Evolutionary conservation across 768 basidiomycete genomes (phyloP), one percentile per base, ranked within the genome.

Genomic region (Rubroboletus pulcherrimus): DNA sequence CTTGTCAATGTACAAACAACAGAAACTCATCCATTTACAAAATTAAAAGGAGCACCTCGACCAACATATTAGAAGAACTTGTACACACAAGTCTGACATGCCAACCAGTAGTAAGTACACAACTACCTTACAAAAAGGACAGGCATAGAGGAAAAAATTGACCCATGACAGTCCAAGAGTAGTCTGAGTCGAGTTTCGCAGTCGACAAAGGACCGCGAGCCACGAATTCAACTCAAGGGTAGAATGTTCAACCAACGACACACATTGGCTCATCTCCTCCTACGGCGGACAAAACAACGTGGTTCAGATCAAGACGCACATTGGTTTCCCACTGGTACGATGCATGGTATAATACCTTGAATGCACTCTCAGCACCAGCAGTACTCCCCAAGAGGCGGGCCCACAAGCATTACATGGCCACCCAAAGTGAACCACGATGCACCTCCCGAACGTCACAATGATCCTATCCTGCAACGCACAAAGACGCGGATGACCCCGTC

Each of bases 181-280:
- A 65, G 54, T 59, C 66, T 57, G 61, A 61, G 53, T 65, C 64
- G 43, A 63, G 62, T 66, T 57, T 41, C 44, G 17, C 54, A 30
- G 51, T 46, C 58, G 10, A 55, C 49, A 5, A 56, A 41, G 30
- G 44, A 54, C 55, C 49, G 21, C 54, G 58, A 53, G 61, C 66
- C 54, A 61, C 69, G 51, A 69, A 64, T 61, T 53, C 52, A 56
- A 65, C 59, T 60, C 26, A 66, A 64, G 59, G 55, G 47, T 54
- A 55, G 19, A 14, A n/a, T 21, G 15, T 46, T 4, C 33, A 5
- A 50, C 34, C 48, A 39, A 39, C 41, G n/a, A 41, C 24, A 11
- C 8, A 5, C 21, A 21, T 34, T 40, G 30, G 51, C 29, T 30
- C 41, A 9, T 35, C 34, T 59, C 60, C 53, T 62, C 60, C 8